phyloP scores from a whole-genome alignment of 371 early-diverging fungal genomes.

The Dipsacomyces acuminosporus region DNA sequence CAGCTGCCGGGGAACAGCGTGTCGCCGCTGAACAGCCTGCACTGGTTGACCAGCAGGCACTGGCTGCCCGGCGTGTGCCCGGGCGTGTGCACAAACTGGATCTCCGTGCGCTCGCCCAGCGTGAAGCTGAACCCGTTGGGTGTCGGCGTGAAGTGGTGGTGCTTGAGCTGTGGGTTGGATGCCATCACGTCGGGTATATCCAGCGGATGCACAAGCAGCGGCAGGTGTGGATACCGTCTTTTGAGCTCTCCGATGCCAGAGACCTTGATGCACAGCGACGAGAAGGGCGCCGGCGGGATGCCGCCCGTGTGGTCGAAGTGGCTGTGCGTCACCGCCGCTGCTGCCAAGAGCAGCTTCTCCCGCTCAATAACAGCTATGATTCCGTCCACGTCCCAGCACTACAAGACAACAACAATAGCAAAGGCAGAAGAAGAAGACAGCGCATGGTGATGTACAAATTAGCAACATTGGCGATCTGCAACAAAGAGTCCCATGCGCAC shows the following conservation, averaged over 20 bases:
- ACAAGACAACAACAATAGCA: too few relatives aligned
- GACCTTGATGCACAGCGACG: constrained; percentile 71
- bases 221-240: constrained; percentile 61
- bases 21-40: constrained; percentile 80
- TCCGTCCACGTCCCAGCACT: constrained; percentile 84
- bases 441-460: too few relatives aligned
- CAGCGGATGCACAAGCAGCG: constrained; percentile 66
- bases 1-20: constrained; percentile 73
- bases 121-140: constrained; percentile 55
- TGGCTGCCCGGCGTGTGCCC: constrained; percentile 89
- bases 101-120: constrained; percentile 51
- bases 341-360: constrained; percentile 62
- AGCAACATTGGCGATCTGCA: too few relatives aligned
- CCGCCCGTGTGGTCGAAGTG: constrained; percentile 81
- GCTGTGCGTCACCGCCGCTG: constrained; percentile 69
- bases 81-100: constrained; percentile 78
- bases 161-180: constrained; percentile 62
- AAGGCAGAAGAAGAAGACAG: too few relatives aligned
- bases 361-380: constrained; percentile 58
- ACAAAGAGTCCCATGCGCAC: too few relatives aligned
- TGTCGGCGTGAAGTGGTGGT: constrained; percentile 59
- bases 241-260: constrained; percentile 68
- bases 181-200: constrained; percentile 68
- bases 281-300: constrained; percentile 76
- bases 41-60: constrained; percentile 67